phyloP scores from a whole-genome alignment of 202 grass and related monocot species.

The Tripidium arundinaceum region DNA sequence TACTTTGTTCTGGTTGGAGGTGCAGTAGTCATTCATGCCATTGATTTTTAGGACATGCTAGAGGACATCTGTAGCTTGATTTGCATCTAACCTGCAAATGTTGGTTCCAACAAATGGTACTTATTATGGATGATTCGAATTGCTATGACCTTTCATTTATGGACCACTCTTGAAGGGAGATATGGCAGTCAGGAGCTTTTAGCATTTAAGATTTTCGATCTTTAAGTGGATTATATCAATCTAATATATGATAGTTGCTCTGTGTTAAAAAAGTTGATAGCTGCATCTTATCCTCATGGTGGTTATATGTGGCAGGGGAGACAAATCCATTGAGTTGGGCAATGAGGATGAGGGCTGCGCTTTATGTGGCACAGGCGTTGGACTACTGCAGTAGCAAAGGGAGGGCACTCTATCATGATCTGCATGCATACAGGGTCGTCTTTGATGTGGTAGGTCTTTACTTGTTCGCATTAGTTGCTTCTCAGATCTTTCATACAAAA shows the following conservation, averaged over 20 bases:
- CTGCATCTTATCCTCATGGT: neutral
- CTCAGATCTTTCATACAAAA: neutral
- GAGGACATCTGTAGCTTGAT: slow-evolving; percentile 1
- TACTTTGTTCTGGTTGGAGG: no score
- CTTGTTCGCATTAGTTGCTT: neutral
- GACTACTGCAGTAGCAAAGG: slow-evolving; percentile 71
- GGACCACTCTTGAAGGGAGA: neutral
- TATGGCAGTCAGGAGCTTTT: neutral
- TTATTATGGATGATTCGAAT: neutral
- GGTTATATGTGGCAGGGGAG: slow-evolving; percentile 61
- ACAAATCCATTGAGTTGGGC: slow-evolving; percentile 70
- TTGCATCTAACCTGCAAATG: neutral
- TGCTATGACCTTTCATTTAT: neutral
- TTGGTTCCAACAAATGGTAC: neutral
- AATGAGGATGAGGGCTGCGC: slow-evolving; percentile 73
- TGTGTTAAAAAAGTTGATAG: neutral
- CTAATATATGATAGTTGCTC: neutral
- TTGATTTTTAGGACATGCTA: neutral
- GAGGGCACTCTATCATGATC: slow-evolving; percentile 76
- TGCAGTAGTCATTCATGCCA: neutral
- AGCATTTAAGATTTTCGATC: neutral
- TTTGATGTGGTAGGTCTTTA: slow-evolving; percentile 64
- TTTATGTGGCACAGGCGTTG: slow-evolving; percentile 73
- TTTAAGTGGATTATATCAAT: neutral
- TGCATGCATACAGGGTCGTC: slow-evolving; percentile 83